These are phyloP conservation scores for Neonectria sp. DNA, from an alignment of 2,329 filamentous ascomycete genomes.

Conservation along the genomic window DNA sequence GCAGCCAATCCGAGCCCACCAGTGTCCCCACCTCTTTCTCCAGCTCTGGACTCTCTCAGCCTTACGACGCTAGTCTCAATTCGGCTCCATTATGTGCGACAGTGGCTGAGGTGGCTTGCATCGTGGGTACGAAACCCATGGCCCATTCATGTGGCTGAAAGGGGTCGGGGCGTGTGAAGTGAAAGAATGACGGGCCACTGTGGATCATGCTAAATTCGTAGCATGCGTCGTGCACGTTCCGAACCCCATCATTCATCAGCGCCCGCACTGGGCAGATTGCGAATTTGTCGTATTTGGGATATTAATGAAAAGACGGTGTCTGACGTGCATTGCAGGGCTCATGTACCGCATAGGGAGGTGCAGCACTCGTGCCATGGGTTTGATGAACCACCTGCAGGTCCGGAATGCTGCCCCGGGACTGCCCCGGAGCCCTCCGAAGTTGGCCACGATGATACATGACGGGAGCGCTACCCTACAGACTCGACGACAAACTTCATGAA, in stretches of 20 bases:
- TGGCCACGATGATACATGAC: not conserved
- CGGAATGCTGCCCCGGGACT: conserved; percentile 1
- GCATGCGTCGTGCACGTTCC: not conserved
- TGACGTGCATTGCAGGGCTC: conserved; percentile 28
- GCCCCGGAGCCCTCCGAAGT: not conserved
- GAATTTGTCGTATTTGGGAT: conserved; percentile 20
- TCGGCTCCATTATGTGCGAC: not conserved
- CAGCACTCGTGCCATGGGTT: conserved; percentile 14
- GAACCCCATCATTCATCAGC: conserved; percentile 8
- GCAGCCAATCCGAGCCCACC: conserved; percentile 19
- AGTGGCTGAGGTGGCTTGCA: conserved; percentile 21
- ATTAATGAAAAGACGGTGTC: conserved; percentile 27
- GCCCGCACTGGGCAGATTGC: conserved; percentile 8
- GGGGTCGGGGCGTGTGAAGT: not conserved
- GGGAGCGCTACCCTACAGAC: conserved; percentile 18
- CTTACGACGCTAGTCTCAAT: conserved; percentile 16
- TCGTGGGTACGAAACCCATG: not conserved
- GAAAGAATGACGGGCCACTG: not conserved
- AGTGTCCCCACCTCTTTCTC: not conserved
- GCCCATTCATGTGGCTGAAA: conserved; percentile 2
- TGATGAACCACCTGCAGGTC: conserved; percentile 20
- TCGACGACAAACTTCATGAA: not conserved
- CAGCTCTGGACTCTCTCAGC: conserved; percentile 12
- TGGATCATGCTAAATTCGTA: not conserved
- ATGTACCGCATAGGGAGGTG: conserved; percentile 13